A percentile compares a stretch with the other conserved stretches of the same genome.
Evolutionary conservation across 441 rosid genomes (phyloP).

Genomic region (Adansonia grandidieri): DNA sequence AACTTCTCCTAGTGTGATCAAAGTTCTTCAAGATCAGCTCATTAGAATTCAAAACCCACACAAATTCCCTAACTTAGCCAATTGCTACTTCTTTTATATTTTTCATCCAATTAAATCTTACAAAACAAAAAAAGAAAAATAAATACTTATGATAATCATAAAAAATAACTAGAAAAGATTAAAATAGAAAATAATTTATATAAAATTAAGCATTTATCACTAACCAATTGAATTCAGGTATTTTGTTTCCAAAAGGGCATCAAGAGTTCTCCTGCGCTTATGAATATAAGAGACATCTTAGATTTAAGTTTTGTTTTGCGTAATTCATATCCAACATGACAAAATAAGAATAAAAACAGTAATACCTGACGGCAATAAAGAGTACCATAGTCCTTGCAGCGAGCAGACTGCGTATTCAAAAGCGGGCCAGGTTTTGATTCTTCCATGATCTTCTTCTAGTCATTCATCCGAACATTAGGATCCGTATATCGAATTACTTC

Average conservation of each 20-base stretch:
- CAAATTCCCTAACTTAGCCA: too few species aligned
- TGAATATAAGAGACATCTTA: neutral
- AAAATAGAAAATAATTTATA: too few species aligned
- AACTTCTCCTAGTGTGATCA: too few species aligned
- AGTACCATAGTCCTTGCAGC: slow-evolving; percentile 99
- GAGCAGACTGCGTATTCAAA: slow-evolving; percentile 92
- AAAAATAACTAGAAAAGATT: too few species aligned
- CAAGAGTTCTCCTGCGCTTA: slow-evolving; percentile 87
- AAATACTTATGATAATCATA: too few species aligned
- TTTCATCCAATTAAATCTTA: too few species aligned
- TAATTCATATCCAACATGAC: neutral
- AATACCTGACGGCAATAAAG: slow-evolving; percentile 98
- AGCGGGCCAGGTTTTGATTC: slow-evolving; percentile 82
- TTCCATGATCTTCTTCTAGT: slow-evolving; percentile 94
- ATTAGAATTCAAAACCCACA: too few species aligned
- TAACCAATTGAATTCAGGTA: slow-evolving; percentile 95
- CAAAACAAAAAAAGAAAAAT: too few species aligned
- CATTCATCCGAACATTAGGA: slow-evolving; percentile 80
- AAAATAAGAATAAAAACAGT: neutral
- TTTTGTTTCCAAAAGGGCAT: slow-evolving; percentile 97
- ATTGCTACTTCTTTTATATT: too few species aligned
- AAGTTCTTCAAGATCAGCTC: too few species aligned
- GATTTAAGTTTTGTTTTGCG: neutral
- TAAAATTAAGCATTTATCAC: too few species aligned
- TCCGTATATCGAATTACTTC: slow-evolving; percentile 90